Evolutionary conservation across 140 eudicot species (phyloP), one percentile per base, ranked within the genome.

Genomic region (Stevia rebaudiana): DNA sequence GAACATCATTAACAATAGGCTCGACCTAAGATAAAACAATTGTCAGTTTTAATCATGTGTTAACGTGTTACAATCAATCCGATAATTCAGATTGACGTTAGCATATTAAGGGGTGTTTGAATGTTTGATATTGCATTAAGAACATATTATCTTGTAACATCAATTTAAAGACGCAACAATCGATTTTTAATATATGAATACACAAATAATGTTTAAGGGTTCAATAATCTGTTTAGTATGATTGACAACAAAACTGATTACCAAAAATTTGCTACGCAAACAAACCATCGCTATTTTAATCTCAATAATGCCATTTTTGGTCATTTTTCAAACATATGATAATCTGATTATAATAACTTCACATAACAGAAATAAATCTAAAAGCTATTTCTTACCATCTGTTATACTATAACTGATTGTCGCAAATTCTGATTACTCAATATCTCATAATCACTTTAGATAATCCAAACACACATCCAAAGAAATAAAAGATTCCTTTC

Each of bases 1-100:
- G 87, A 19, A 92, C 85, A 76, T 88, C 97, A 64, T 92, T 95
- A 70, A 92, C 95, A 78, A 92, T 92, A 55, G 99, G 99, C 39
- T 92, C 84, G 60, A 92, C 99, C 99, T 92, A 79, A 66, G 37
- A 47, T 17, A 25, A 41, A 16, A 52, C 17, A 54, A 66, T 23
- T 6, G 18, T 56, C 53, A 48, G 18, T 42, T 63, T 61, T 54
- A 33, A 47, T 24, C 46, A 5, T 37, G 3, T 28, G 41, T 40
- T 50, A 36, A 36, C 10, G 16, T 47, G 46, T 33, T 33, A 25
- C 41, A 19, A 61, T 21, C 51, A 68, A 56, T 55, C 8, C 16
- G 19, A 44, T 35, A 25, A 42, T 48, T 22, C 30, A 68, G 13
- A 46, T 47, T 60, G 11, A 56, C 25, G 53, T 23, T 39, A 62